Evolutionary conservation across 495 filamentous ascomycete species (phyloP).

Genomic region (Trichoderma asperelloides): DNA sequence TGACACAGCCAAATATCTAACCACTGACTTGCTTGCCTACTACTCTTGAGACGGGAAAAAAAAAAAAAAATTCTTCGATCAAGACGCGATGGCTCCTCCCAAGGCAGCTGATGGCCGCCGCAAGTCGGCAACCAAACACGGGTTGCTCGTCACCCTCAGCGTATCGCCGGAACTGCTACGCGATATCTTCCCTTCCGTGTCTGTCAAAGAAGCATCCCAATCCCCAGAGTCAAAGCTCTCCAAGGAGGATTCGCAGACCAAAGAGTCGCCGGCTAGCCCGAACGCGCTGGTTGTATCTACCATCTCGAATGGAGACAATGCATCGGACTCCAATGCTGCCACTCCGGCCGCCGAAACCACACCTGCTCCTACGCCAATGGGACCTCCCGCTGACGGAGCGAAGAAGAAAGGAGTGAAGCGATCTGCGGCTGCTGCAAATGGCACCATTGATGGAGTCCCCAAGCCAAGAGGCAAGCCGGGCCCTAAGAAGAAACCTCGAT

Average conservation of each 20-base stretch:
- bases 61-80: not conserved
- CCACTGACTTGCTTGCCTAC: not conserved
- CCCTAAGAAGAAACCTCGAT: constrained; percentile 86
- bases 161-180: constrained; percentile 31
- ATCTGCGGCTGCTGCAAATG: constrained; percentile 39
- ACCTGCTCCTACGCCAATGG: constrained; percentile 34
- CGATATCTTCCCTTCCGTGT: constrained; percentile 34
- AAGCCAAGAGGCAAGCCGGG: constrained; percentile 79
- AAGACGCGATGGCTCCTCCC: constrained; percentile 10
- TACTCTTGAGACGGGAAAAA: not conserved
- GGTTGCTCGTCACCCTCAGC: constrained; percentile 29
- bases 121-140: constrained; percentile 20
- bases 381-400: constrained; percentile 45
- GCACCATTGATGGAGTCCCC: constrained; percentile 41
- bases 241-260: constrained; percentile 19
- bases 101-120: constrained; percentile 11
- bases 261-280: constrained; percentile 23
- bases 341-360: constrained; percentile 36
- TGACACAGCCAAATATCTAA: not conserved
- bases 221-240: constrained; percentile 22
- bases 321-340: constrained; percentile 37
- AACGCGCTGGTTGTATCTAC: constrained; percentile 15
- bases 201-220: constrained; percentile 33
- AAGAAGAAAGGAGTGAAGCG: constrained; percentile 54
- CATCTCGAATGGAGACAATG: constrained; percentile 33